Percentiles rank a stretch among this genome's conserved stretches.
phyloP scores from a whole-genome alignment of 139 green algal species.

The Chlamydomonas eustigma region DNA sequence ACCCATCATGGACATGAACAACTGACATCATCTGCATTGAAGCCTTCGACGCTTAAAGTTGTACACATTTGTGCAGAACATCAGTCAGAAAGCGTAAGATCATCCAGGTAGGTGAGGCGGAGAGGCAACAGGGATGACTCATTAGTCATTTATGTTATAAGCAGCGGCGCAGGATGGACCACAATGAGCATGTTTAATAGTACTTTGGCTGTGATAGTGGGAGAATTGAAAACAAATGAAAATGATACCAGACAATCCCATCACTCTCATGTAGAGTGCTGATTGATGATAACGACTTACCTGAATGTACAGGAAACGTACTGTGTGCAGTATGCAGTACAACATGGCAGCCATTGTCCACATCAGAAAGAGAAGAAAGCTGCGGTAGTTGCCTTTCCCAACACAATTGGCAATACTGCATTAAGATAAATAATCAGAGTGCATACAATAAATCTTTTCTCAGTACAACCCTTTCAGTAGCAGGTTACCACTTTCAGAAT shows the following conservation, averaged over 20 bases:
- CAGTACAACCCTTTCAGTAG: no score
- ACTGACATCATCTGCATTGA: no score
- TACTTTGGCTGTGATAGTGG: not conserved
- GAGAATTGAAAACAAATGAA: not conserved
- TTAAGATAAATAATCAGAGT: not conserved
- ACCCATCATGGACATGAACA: no score
- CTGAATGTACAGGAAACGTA: not conserved
- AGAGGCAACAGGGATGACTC: not conserved
- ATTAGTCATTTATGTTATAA: not conserved
- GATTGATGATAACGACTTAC: not conserved
- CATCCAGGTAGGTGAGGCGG: not conserved
- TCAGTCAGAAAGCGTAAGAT: not conserved
- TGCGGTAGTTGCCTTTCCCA: slow-evolving; percentile 32
- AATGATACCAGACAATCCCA: not conserved
- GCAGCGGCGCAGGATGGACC: not conserved
- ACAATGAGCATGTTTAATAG: not conserved
- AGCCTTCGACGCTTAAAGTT: no score
- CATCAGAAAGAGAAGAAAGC: slow-evolving; percentile 38
- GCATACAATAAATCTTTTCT: not conserved
- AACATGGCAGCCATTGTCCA: slow-evolving; percentile 22
- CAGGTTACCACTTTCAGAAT: no score
- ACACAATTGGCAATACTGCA: slow-evolving; percentile 33
- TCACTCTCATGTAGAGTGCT: not conserved
- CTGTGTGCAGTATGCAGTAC: slow-evolving; percentile 15
- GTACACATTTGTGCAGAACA: no score